Conservation (phyloP, 2,329 filamentous ascomycete genomes). For the Penicillium janthinellum region DNA sequence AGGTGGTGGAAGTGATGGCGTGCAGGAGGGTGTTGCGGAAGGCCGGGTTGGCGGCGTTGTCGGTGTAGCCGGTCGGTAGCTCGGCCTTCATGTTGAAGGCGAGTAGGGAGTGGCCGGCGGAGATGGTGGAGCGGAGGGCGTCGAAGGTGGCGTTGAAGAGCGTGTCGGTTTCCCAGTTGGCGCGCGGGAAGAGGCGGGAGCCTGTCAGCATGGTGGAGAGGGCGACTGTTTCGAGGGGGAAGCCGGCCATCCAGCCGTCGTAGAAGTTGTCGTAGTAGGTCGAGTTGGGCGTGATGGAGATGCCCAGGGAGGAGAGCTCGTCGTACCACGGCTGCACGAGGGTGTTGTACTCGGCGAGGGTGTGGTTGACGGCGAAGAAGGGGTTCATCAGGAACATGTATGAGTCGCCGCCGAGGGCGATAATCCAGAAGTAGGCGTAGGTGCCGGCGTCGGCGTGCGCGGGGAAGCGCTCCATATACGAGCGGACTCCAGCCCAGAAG, state of each 20-base stretch:
- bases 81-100: slow-evolving; percentile 39
- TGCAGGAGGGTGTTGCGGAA: slow-evolving; percentile 30
- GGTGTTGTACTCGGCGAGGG: slow-evolving; percentile 29
- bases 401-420: slow-evolving; percentile 18
- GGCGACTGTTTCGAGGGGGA: slow-evolving; percentile 30
- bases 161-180: slow-evolving; percentile 33
- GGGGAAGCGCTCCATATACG: slow-evolving; percentile 32
- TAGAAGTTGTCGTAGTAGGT: slow-evolving; percentile 34
- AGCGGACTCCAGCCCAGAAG: slow-evolving; percentile 34
- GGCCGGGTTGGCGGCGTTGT: slow-evolving; percentile 29
- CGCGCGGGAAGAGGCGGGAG: slow-evolving; percentile 40
- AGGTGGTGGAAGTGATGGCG: slow-evolving; percentile 29
- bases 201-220: slow-evolving; percentile 26
- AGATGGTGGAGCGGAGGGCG: slow-evolving; percentile 25
- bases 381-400: slow-evolving; percentile 39
- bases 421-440: slow-evolving; percentile 37
- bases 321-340: slow-evolving; percentile 33
- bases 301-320: slow-evolving; percentile 27
- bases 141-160: slow-evolving; percentile 35
- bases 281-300: slow-evolving; percentile 26
- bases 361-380: slow-evolving; percentile 32
- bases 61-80: slow-evolving; percentile 16
- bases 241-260: slow-evolving; percentile 31
- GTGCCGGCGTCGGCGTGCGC: slow-evolving; percentile 32
- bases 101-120: slow-evolving; percentile 31